Evolutionary conservation across 2,329 filamentous ascomycete species (phyloP).

Genomic region (Tetracladium maxilliforme): DNA sequence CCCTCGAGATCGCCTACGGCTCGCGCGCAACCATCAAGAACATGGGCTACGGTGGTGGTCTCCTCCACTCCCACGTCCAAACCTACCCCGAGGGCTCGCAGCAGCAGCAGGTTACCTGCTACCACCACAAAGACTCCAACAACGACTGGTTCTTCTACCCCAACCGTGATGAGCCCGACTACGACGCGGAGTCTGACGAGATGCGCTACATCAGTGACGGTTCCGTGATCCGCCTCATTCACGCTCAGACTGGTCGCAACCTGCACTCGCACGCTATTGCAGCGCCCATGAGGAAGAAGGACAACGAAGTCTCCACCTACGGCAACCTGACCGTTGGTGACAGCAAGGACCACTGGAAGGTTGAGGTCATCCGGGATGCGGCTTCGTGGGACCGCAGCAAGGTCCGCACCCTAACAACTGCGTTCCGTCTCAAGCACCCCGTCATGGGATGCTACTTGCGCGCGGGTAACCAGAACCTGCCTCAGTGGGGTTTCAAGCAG

Average conservation of each 20-base stretch:
- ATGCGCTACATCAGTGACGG: constrained; percentile 65
- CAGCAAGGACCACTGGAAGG: constrained; percentile 92
- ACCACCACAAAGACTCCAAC: constrained; percentile 98
- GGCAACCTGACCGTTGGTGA: constrained; percentile 92
- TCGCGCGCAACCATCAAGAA: constrained; percentile 93
- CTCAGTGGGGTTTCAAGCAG: constrained; percentile 99
- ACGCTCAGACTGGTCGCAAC: constrained; percentile 92
- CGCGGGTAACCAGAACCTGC: constrained; percentile 89
- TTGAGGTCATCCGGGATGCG: constrained; percentile 85
- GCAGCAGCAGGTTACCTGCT: constrained; percentile 97
- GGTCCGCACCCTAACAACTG: constrained; percentile 81
- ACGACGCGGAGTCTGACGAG: constrained; percentile 53
- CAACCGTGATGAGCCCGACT: constrained; percentile 64
- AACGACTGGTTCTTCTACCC: constrained; percentile 99
- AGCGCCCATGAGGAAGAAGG: constrained; percentile 76
- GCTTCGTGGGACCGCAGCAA: constrained; percentile 67
- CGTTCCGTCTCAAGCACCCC: constrained; percentile 76
- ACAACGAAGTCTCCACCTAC: constrained; percentile 90
- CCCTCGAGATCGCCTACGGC: constrained; percentile 78
- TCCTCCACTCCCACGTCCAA: constrained; percentile 92
- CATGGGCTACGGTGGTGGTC: constrained; percentile 95
- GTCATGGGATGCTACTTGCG: constrained; percentile 83
- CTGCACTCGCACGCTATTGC: constrained; percentile 86
- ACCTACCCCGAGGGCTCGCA: constrained; percentile 86
- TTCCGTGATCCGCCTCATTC: constrained; percentile 71